Conservation (phyloP, 2,329 filamentous ascomycete species). For the Penicillium fuscoglaucum region DNA sequence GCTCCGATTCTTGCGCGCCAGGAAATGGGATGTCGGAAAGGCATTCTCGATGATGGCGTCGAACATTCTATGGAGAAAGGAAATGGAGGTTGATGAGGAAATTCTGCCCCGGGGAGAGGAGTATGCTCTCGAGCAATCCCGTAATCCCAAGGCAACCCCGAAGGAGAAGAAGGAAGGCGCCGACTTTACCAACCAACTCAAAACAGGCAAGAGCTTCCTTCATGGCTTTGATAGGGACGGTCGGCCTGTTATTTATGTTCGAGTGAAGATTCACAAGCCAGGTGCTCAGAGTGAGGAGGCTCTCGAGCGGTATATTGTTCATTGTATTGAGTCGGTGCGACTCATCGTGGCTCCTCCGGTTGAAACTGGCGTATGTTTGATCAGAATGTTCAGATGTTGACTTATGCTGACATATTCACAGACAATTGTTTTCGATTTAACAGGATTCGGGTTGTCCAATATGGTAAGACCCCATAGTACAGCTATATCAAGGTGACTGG, state of each 20-base stretch:
- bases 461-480: conserved; percentile 59
- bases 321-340: conserved; percentile 82
- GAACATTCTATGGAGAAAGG: conserved; percentile 84
- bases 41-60: conserved; percentile 87
- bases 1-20: conserved; percentile 73
- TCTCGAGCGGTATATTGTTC: conserved; percentile 85
- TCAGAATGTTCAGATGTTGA: neutral
- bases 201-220: conserved; percentile 22
- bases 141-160: conserved; percentile 31
- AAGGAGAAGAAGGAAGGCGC: conserved; percentile 19
- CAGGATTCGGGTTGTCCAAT: conserved; percentile 84
- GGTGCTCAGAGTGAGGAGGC: conserved; percentile 80
- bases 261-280: conserved; percentile 74
- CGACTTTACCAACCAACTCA: conserved; percentile 23
- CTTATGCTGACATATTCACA: conserved; percentile 37
- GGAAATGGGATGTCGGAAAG: conserved; percentile 89
- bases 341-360: conserved; percentile 73
- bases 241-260: conserved; percentile 77
- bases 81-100: conserved; percentile 82
- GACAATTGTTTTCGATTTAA: conserved; percentile 94
- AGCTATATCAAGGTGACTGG: neutral
- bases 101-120: conserved; percentile 74
- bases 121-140: conserved; percentile 60
- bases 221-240: conserved; percentile 38
- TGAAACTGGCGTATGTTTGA: conserved; percentile 76